Percentiles rank a stretch among this genome's conserved stretches.
Evolutionary conservation across 805 yeast species (phyloP).

Genomic region (Lachancea waltii): DNA sequence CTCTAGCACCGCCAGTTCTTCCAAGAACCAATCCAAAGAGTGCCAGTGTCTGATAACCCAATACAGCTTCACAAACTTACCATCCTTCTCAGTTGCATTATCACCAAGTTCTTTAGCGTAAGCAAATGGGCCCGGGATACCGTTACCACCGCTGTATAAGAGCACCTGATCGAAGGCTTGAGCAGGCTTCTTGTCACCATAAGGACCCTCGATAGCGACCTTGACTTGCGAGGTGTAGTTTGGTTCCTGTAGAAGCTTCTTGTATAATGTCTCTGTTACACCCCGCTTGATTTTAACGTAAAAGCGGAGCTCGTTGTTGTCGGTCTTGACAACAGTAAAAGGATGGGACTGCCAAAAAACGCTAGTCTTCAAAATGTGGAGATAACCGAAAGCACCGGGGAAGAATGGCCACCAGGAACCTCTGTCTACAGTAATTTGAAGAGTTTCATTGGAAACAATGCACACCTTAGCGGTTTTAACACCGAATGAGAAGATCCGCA

Average conservation of each 20-base stretch:
- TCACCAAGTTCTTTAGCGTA: conserved; percentile 11
- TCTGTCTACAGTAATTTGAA: conserved; percentile 11
- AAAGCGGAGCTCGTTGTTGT: conserved; percentile 35
- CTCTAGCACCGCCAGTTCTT: conserved; percentile 14
- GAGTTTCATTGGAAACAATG: conserved; percentile 12
- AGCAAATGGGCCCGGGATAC: conserved; percentile 39
- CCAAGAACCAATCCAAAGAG: conserved; percentile 16
- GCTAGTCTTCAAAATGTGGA: conserved; percentile 41
- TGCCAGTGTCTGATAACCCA: conserved; percentile 18
- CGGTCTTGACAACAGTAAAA: conserved; percentile 43
- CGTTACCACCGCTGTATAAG: conserved; percentile 43
- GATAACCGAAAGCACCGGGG: conserved; percentile 48
- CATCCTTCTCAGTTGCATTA: conserved; percentile 8
- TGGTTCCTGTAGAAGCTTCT: conserved; percentile 24
- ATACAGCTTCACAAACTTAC: conserved; percentile 10
- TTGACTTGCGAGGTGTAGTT: conserved; percentile 30
- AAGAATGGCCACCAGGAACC: conserved; percentile 12
- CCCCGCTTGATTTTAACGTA: conserved; percentile 47
- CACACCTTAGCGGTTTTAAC: conserved; percentile 43
- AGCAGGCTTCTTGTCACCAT: conserved; percentile 39
- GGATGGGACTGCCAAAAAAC: conserved; percentile 65
- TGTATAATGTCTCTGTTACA: conserved; percentile 38
- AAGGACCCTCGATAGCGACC: conserved; percentile 52
- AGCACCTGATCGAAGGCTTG: conserved; percentile 37
- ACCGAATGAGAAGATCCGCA: conserved; percentile 55